Percentiles rank a stretch among this genome's conserved stretches.
Evolutionary conservation across 345 rosid species (phyloP).

Genomic region (Rhodamnia rubescens): DNA sequence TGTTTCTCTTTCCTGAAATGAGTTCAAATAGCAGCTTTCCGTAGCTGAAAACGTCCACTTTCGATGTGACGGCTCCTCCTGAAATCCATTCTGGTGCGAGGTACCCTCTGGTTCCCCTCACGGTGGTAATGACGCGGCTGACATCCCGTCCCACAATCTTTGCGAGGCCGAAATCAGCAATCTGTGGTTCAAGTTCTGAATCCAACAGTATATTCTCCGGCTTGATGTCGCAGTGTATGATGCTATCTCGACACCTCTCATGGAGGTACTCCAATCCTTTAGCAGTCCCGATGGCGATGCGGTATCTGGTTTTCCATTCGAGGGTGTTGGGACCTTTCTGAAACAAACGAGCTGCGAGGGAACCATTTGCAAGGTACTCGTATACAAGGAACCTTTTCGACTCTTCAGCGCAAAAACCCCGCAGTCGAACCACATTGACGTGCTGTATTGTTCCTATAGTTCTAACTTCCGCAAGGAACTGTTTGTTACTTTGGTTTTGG

Average conservation of each 20-base stretch:
- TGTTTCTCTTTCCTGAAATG: slow-evolving; percentile 8
- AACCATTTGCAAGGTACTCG: slow-evolving; percentile 14
- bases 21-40: slow-evolving; percentile 14
- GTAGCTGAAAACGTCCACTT: slow-evolving; percentile 16
- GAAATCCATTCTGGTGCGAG: slow-evolving; percentile 3
- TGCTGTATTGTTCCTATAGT: slow-evolving; percentile 17
- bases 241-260: slow-evolving; percentile 5
- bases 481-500: slow-evolving; percentile 3
- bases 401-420: slow-evolving; percentile 10
- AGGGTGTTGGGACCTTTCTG: neutral
- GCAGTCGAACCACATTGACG: slow-evolving; percentile 5
- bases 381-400: slow-evolving; percentile 7
- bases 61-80: slow-evolving; percentile 1
- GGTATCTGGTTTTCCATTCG: slow-evolving; percentile 10
- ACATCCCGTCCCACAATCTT: neutral
- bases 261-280: slow-evolving; percentile 13
- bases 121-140: neutral
- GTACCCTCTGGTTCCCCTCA: slow-evolving; percentile 4
- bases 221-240: slow-evolving; percentile 3
- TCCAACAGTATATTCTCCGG: slow-evolving; percentile 6
- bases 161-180: neutral
- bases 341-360: slow-evolving; percentile 1
- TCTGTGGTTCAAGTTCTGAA: neutral
- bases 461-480: slow-evolving; percentile 13
- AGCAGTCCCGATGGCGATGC: slow-evolving; percentile 3